These are phyloP conservation scores for Aegilops umbellulata DNA, from an alignment of 176 grass and related monocot genomes.

Conservation along the genomic window DNA sequence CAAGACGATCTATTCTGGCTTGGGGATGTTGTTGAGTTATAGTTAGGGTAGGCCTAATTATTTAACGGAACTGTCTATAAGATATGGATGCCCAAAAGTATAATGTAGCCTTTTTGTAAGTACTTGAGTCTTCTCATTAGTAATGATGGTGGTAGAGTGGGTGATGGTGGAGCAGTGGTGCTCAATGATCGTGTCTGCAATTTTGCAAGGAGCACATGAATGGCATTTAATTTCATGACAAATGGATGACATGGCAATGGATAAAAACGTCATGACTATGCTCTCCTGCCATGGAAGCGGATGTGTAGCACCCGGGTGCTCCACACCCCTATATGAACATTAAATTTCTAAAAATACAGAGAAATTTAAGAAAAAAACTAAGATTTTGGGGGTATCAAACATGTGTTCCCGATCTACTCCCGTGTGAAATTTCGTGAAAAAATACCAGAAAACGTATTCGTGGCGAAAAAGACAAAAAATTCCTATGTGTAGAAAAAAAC, in stretches of 20 bases:
- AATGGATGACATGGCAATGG: not conserved
- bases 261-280: no score
- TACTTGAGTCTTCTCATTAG: conserved; percentile 1
- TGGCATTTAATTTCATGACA: not conserved
- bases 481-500: no score
- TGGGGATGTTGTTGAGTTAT: not conserved
- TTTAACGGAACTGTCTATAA: conserved; percentile 5
- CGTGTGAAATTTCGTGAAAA: no score
- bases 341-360: no score
- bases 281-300: no score
- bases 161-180: not conserved
- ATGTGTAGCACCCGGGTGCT: no score
- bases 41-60: conserved; percentile 15
- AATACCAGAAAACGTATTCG: no score
- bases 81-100: not conserved
- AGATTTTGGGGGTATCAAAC: no score
- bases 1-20: not conserved
- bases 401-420: no score
- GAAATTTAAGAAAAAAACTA: no score
- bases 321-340: no score
- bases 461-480: no score
- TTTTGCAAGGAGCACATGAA: not conserved
- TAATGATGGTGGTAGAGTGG: conserved; percentile 24
- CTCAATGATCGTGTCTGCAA: not conserved
- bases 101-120: not conserved